Base-by-base conservation (phyloP, 192 early-diverging fungal genomes). In the Backusella sp. region DNA sequence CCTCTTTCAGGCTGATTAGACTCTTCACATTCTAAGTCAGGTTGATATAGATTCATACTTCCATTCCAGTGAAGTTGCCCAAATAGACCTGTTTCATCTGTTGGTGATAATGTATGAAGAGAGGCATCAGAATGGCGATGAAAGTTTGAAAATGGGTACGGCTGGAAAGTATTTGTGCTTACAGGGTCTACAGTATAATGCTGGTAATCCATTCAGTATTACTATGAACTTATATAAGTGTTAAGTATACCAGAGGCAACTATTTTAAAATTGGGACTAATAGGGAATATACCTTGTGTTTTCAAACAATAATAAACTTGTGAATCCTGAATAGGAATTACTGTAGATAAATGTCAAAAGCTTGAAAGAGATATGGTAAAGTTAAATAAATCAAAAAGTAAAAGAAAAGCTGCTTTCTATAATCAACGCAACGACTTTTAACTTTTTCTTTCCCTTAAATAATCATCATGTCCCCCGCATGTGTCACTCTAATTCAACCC, bases 1-100 rank as follows among this genome's bases (percentile, higher is more conserved):
- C 80, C 80, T 35, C 76, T 42, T 41, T 77, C 73, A 11, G 68
- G 28, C 6, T 71, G 72, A 52, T 75, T 68, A 2, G 74, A 30
- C 17, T 79, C 78, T 36, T 74, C 73, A 23, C 66, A 44, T 14
- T 73, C 72, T 19, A 74, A 37, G 32, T 74, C 73, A 34, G 70
- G 42, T 28, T 39, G 70, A 23, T 26, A 42, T 15, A 70, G 34
- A 42, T n/a, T 28, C 34, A 28, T 26, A 32, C 23, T 49, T 44
- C 70, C 41, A 46, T 44, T 39, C 35, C 32, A 68, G 7, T 68
- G 66, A 35, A 36, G 66, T 32, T 35, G 66, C 11, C 66, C 35
- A 32, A 68, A 35, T 68, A 68, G 35, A n/a, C 32, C 66, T 2
- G 23, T 68, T 62, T 62, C 56, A 62, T 62, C 56, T 28, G 56